Conservation (phyloP, 371 early-diverging fungal genomes). For the Capillidium rhysosporum region DNA sequence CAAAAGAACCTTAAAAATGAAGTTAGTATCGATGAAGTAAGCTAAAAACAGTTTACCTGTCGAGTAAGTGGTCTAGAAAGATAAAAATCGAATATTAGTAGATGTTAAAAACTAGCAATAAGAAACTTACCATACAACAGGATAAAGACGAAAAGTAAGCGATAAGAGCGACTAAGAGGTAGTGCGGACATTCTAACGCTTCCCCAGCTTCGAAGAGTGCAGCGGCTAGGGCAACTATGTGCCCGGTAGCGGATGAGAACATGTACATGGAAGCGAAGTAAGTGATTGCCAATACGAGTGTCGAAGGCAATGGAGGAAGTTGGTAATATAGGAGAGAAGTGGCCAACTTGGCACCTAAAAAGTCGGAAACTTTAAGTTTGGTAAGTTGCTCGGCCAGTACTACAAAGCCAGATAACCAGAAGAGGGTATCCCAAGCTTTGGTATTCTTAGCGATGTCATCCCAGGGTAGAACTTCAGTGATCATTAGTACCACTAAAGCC, state of each 20-base stretch:
- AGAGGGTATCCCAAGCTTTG: slow-evolving; percentile 66
- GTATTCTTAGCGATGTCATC: slow-evolving; percentile 40
- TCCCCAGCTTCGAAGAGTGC: slow-evolving; percentile 57
- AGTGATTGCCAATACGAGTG: slow-evolving; percentile 24
- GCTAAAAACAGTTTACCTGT: slow-evolving; percentile 19
- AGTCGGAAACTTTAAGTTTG: slow-evolving; percentile 37
- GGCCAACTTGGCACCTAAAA: slow-evolving; percentile 34
- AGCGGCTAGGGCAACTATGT: slow-evolving; percentile 44
- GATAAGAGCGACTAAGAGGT: slow-evolving; percentile 28
- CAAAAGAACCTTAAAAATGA: slow-evolving; percentile 17
- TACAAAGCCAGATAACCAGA: slow-evolving; percentile 63
- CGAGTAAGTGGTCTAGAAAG: slow-evolving; percentile 31
- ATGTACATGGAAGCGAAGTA: slow-evolving; percentile 51
- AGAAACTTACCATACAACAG: slow-evolving; percentile 33
- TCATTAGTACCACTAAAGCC: slow-evolving; percentile 30
- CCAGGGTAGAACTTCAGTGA: slow-evolving; percentile 41
- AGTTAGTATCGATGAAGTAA: slow-evolving; percentile 7
- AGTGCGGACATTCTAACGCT: slow-evolving; percentile 30
- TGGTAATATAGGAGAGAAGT: slow-evolving; percentile 9
- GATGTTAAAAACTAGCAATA: slow-evolving; percentile 3
- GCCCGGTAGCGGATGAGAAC: slow-evolving; percentile 46
- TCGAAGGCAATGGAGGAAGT: slow-evolving; percentile 12
- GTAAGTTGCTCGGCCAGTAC: slow-evolving; percentile 51
- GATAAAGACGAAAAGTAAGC: slow-evolving; percentile 42
- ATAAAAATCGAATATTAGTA: not conserved